A percentile compares a stretch with the other conserved stretches of the same genome.
Evolutionary conservation across 2,329 filamentous ascomycete genomes (phyloP).

Genomic region (Hypoxylon sp.): DNA sequence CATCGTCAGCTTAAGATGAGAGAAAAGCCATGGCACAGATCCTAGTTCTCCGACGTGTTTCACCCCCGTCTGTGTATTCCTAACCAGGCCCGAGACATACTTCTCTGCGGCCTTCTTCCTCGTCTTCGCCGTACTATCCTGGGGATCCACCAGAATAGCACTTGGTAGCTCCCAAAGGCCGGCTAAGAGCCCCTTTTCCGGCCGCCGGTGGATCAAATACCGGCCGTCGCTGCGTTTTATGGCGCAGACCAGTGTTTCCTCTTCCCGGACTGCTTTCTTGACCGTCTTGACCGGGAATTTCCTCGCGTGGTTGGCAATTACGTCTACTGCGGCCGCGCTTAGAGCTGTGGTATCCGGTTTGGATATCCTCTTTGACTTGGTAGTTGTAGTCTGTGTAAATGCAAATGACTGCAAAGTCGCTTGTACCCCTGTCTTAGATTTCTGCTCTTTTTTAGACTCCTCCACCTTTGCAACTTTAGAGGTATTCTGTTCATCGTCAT

Average conservation of each 20-base stretch:
- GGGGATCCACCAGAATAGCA: conserved; percentile 53
- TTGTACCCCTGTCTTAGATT: conserved; percentile 42
- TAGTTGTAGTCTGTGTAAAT: conserved; percentile 42
- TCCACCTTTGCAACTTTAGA: conserved; percentile 12
- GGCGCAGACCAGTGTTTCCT: conserved; percentile 69
- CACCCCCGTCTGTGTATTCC: conserved; percentile 33
- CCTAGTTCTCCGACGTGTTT: conserved; percentile 62
- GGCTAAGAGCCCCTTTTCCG: conserved; percentile 68
- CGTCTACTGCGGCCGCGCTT: conserved; percentile 52
- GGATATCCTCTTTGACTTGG: conserved; percentile 27
- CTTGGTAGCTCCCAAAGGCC: conserved; percentile 72
- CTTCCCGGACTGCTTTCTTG: conserved; percentile 67
- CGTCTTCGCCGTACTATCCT: conserved; percentile 50
- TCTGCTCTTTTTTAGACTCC: conserved; percentile 15
- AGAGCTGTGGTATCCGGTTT: conserved; percentile 13
- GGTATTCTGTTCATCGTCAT: conserved; percentile 25
- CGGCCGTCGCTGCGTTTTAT: conserved; percentile 61
- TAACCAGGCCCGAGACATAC: conserved; percentile 54
- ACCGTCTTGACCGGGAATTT: conserved; percentile 66
- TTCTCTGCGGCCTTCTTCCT: conserved; percentile 57
- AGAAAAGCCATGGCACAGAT: conserved; percentile 70
- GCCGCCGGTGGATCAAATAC: conserved; percentile 66
- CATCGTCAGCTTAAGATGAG: conserved; percentile 70
- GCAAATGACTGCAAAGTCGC: conserved; percentile 51
- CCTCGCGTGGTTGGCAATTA: conserved; percentile 61